Percentiles rank a stretch among this genome's conserved stretches.
phyloP scores from a whole-genome alignment of 306 rosid genomes.

The Macrotyloma uniflorum region DNA sequence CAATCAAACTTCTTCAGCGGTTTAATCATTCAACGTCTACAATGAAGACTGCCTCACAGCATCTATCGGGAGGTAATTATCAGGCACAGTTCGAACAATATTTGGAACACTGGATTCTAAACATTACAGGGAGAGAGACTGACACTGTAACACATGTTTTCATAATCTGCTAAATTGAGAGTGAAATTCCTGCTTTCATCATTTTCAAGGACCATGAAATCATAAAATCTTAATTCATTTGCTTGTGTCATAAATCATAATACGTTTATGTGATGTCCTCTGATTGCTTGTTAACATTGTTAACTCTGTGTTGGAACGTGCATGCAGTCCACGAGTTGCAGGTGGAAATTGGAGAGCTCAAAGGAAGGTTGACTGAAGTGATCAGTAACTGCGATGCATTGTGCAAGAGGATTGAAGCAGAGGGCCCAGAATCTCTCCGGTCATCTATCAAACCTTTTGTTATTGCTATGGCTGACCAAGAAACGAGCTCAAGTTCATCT shows the following conservation, averaged over 20 bases:
- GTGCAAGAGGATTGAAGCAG: conserved; percentile 73
- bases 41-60: conserved; percentile 80
- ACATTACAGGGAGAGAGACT: not conserved
- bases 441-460: conserved; percentile 69
- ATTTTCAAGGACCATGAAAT: not conserved
- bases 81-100: conserved; percentile 11
- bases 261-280: not conserved
- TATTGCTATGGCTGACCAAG: conserved; percentile 29
- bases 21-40: conserved; percentile 75
- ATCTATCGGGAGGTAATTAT: conserved; percentile 83
- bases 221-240: conserved; percentile 10
- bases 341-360: conserved; percentile 91
- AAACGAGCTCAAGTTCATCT: conserved; percentile 39
- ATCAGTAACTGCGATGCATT: conserved; percentile 85
- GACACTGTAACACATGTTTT: conserved; percentile 6
- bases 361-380: conserved; percentile 94
- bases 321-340: conserved; percentile 78
- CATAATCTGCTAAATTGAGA: conserved; percentile 29
- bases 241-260: not conserved
- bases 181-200: not conserved
- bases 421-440: conserved; percentile 78
- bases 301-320: conserved; percentile 30
- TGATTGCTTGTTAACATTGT: conserved; percentile 23
- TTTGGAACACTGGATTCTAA: conserved; percentile 2
- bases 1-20: conserved; percentile 84